Evolutionary conservation across 768 basidiomycete species (phyloP), one percentile per base, ranked within the genome.

Genomic region (Pholiota microspora): DNA sequence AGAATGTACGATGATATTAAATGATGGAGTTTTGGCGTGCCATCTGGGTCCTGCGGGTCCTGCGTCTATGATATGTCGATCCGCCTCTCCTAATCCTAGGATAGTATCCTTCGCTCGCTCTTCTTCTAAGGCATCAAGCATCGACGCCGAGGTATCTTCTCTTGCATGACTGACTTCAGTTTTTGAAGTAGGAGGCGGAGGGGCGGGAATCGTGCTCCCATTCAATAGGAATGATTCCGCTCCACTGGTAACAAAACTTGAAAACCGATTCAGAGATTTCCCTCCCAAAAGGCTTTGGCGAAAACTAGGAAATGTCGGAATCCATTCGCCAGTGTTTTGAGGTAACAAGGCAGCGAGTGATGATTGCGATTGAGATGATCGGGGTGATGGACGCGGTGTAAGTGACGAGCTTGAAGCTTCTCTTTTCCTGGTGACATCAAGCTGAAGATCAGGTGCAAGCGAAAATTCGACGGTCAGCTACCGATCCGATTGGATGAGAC

Each of bases 181-280:
- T 10, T 49, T 52, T 0, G 56, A 42, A 9, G 38, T 40, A 13
- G 36, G 48, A 16, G 57, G n/a, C n/a, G n/a, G 32, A 7, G 51
- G 49, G n/a, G 28, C 49, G 6, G 57, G 24, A 10, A 71, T 67
- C 1, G 71, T 67, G 24, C 71, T 74, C 3, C 91, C 91, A 47
- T 86, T 81, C n/a, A 92, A 77, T 7, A 92, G 79, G 73, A 85
- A 93, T 49, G 86, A 85, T 67, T 93, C 91, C 8, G 91, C 91
- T 31, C 91, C 91, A 54, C 86, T 90, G 6, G 88, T 90, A 12
- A 93, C 90, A 66, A 92, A 93, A 53, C 79, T 86, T 0, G 89
- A 91, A 70, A 93, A 93, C n/a, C 90, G 79, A 67, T 92, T 92
- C 51, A 92, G 69, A 42, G 82, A 83, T 69, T 86, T 91, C 8